phyloP scores from a whole-genome alignment of 129 eudicot species.

The Sambucus nigra region DNA sequence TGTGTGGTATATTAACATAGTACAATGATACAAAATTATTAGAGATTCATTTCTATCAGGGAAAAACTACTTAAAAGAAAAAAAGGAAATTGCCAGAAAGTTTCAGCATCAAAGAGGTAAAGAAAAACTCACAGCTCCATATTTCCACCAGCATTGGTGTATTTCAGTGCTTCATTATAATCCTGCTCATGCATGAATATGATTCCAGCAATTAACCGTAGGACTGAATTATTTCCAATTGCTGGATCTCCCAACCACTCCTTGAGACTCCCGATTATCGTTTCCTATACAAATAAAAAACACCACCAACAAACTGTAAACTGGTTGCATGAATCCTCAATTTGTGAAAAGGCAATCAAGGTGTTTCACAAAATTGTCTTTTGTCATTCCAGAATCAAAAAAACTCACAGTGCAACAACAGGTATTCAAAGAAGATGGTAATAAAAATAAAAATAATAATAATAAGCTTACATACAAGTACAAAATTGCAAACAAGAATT shows the following conservation, averaged over 20 bases:
- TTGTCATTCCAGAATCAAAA: no score
- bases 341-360: no score
- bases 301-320: no score
- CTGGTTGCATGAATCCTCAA: no score
- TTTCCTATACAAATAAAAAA: conserved; percentile 41
- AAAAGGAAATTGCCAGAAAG: neutral
- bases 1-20: no score
- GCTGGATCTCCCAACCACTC: conserved; percentile 89
- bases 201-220: conserved; percentile 83
- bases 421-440: no score
- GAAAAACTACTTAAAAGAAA: neutral
- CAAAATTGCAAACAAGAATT: no score
- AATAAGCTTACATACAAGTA: no score
- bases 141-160: conserved; percentile 80
- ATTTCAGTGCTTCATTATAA: conserved; percentile 73
- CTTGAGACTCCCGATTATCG: conserved; percentile 46
- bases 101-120: conserved; percentile 3
- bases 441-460: no score
- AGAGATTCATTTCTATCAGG: neutral
- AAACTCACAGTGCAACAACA: no score
- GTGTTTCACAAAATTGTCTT: no score
- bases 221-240: conserved; percentile 68
- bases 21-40: neutral
- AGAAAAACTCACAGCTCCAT: conserved; percentile 83
- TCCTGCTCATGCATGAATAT: conserved; percentile 88